phyloP scores from a whole-genome alignment of 2,329 filamentous ascomycete genomes.

The Fusarium sp. region DNA sequence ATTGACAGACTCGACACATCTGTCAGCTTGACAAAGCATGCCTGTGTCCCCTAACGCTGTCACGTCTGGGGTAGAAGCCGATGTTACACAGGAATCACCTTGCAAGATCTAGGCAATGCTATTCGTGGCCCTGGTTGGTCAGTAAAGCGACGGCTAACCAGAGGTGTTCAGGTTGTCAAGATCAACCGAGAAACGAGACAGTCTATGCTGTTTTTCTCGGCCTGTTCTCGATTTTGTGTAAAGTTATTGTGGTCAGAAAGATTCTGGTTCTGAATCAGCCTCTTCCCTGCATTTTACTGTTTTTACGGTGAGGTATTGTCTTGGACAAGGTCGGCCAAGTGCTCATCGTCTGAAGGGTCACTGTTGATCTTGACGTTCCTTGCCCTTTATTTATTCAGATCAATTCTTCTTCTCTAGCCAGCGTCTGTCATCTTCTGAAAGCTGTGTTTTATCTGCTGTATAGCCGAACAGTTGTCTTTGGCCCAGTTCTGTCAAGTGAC shows the following conservation, averaged over 20 bases:
- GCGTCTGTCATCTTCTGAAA: not conserved
- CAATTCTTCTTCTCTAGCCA: not conserved
- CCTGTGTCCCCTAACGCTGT: slow-evolving; percentile 11
- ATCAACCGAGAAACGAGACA: not conserved
- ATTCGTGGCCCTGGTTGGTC: slow-evolving; percentile 12
- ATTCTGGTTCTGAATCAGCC: not conserved
- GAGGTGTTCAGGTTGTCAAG: not conserved
- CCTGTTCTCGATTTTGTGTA: not conserved
- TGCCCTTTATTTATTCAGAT: not conserved
- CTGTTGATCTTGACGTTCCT: not conserved
- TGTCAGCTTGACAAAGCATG: slow-evolving; percentile 38
- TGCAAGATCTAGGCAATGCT: slow-evolving; percentile 16
- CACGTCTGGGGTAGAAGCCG: slow-evolving; percentile 24
- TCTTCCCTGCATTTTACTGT: not conserved
- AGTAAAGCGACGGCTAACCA: slow-evolving; percentile 16
- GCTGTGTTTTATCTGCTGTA: not conserved
- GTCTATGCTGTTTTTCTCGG: not conserved
- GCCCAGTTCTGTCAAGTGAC: not conserved
- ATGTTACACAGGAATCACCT: slow-evolving; percentile 17
- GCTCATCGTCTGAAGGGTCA: not conserved
- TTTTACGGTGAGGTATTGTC: too few relatives aligned
- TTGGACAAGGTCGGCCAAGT: not conserved
- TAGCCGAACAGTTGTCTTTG: not conserved
- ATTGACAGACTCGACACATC: slow-evolving; percentile 15
- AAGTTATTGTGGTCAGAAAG: not conserved